Conservation (phyloP, 192 early-diverging fungal species). For the Geranomyces variabilis region DNA sequence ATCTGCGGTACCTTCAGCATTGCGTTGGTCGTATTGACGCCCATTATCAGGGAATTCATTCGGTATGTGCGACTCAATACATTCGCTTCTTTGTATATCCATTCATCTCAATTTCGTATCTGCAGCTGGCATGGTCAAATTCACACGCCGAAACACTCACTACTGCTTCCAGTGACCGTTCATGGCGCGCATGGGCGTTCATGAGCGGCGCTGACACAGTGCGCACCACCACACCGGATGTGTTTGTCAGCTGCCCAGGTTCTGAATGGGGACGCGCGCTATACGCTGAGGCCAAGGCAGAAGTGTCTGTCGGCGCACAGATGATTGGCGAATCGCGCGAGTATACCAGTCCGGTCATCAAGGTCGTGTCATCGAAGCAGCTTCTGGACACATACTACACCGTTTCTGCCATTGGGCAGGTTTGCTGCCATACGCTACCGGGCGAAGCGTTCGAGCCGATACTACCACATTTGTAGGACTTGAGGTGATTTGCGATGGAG, state of each 20-base stretch:
- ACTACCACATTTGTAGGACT: constrained; percentile 40
- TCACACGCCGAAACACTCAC: constrained; percentile 67
- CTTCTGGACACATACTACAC: constrained; percentile 50
- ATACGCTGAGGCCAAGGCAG: neutral
- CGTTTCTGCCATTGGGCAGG: constrained; percentile 40
- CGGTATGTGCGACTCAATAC: constrained; percentile 26
- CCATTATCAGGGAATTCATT: constrained; percentile 53
- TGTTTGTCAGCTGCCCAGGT: constrained; percentile 49
- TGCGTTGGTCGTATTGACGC: constrained; percentile 57
- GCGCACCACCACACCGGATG: constrained; percentile 28
- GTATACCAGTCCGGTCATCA: constrained; percentile 33
- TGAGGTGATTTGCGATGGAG: no score
- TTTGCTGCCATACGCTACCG: constrained; percentile 42
- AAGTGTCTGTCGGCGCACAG: constrained; percentile 37
- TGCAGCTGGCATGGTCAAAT: constrained; percentile 67
- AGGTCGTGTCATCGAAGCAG: constrained; percentile 34
- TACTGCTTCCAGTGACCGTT: constrained; percentile 59
- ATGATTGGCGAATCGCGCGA: constrained; percentile 42
- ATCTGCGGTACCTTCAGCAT: constrained; percentile 60
- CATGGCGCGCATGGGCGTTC: constrained; percentile 61
- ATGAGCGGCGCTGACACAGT: constrained; percentile 14
- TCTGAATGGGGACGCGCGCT: constrained; percentile 44
- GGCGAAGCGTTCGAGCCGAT: constrained; percentile 40
- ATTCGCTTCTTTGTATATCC: neutral
- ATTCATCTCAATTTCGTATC: neutral